A percentile compares a stretch with the other conserved stretches of the same genome.
These are phyloP conservation scores for Fusarium chuoi DNA, from an alignment of 2,329 filamentous ascomycete species.

Conservation along the genomic window DNA sequence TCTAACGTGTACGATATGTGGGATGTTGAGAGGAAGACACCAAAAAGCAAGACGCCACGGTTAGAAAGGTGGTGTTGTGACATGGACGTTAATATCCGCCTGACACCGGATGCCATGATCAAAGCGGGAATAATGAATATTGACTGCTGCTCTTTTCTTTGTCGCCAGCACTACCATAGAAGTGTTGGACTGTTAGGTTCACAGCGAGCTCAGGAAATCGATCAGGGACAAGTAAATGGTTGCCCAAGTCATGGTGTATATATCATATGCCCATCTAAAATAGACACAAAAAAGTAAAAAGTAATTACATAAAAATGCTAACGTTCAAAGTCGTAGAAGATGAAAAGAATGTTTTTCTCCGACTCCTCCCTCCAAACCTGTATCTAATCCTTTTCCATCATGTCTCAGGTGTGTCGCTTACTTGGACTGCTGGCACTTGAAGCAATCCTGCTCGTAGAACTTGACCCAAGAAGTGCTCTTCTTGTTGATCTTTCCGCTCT, in stretches of 20 bases:
- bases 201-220: background rate
- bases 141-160: background rate
- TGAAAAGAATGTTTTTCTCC: constrained; percentile 11
- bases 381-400: background rate
- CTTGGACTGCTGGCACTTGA: constrained; percentile 15
- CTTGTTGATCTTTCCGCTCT: constrained; percentile 6
- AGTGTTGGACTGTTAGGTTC: background rate
- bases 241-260: constrained; percentile 30
- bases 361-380: background rate
- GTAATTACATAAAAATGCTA: constrained; percentile 35
- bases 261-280: constrained; percentile 13
- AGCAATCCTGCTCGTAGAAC: constrained; percentile 31
- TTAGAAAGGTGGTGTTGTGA: background rate
- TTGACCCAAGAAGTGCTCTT: constrained; percentile 2
- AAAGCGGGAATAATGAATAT: background rate
- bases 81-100: background rate
- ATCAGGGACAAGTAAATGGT: constrained; percentile 20
- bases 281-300: background rate
- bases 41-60: background rate
- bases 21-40: background rate
- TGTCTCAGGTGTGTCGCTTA: background rate
- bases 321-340: constrained; percentile 19
- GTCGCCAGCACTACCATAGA: background rate
- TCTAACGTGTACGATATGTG: background rate
- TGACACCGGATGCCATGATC: background rate